These are phyloP conservation scores for Colletotrichum chrysophilum DNA, from an alignment of 2,329 filamentous ascomycete species.

Conservation along the genomic window DNA sequence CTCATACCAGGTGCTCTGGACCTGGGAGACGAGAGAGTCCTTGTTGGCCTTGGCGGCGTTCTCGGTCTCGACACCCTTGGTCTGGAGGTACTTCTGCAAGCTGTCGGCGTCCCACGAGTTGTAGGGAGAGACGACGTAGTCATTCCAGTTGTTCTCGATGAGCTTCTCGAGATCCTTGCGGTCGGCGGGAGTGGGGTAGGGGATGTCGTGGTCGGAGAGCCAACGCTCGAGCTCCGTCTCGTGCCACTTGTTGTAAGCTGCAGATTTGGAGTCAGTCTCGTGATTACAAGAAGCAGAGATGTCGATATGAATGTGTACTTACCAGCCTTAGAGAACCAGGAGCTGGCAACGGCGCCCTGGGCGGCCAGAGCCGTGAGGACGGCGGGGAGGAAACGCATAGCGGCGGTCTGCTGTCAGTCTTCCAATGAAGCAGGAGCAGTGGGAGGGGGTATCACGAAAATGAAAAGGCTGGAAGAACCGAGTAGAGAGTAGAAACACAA, in stretches of 20 bases:
- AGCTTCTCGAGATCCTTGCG: conserved; percentile 92
- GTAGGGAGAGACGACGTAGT: conserved; percentile 77
- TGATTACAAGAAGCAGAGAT: neutral
- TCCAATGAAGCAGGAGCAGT: conserved; percentile 18
- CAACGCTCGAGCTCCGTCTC: conserved; percentile 97
- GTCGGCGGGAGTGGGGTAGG: conserved; percentile 88
- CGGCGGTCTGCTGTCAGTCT: conserved; percentile 30
- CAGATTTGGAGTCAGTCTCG: neutral
- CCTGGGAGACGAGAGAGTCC: conserved; percentile 70
- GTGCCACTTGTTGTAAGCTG: conserved; percentile 99
- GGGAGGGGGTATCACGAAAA: conserved; percentile 15
- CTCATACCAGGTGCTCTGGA: conserved; percentile 79
- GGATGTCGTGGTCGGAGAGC: conserved; percentile 90
- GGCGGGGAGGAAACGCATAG: conserved; percentile 79
- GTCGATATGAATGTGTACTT: conserved; percentile 38
- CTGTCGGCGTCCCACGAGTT: conserved; percentile 76
- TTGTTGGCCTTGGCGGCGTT: conserved; percentile 70
- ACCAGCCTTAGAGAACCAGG: conserved; percentile 89
- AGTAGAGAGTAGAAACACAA: conserved; percentile 15
- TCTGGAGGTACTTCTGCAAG: conserved; percentile 70
- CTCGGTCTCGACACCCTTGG: conserved; percentile 74
- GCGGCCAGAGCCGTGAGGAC: conserved; percentile 75
- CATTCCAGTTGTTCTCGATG: conserved; percentile 90
- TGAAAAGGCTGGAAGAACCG: conserved; percentile 18
- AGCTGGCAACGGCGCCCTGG: conserved; percentile 73